Evolutionary conservation across 2,329 filamentous ascomycete genomes (phyloP).

Genomic region (Xylariaceae sp.): DNA sequence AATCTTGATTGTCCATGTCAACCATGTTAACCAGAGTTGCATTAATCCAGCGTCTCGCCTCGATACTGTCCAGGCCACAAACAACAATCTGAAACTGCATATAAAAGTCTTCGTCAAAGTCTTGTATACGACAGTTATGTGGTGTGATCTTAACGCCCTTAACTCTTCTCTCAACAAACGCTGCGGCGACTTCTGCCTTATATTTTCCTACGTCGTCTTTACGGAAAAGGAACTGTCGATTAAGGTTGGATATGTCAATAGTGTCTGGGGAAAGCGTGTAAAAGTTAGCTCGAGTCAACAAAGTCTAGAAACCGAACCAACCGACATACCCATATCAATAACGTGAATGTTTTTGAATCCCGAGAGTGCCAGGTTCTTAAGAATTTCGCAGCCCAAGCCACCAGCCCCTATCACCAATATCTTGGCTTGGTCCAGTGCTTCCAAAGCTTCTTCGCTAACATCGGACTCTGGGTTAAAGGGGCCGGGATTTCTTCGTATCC

Average conservation of each 20-base stretch:
- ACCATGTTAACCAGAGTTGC: slow-evolving; percentile 90
- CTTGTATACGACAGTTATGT: slow-evolving; percentile 93
- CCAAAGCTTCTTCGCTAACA: slow-evolving; percentile 57
- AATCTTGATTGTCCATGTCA: slow-evolving; percentile 80
- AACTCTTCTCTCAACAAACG: slow-evolving; percentile 88
- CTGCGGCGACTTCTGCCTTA: slow-evolving; percentile 91
- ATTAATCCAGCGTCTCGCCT: slow-evolving; percentile 98
- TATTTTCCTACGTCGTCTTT: slow-evolving; percentile 88
- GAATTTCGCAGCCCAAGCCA: slow-evolving; percentile 91
- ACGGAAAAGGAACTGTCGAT: slow-evolving; percentile 96
- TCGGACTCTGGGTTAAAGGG: slow-evolving; percentile 77
- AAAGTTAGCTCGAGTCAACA: slow-evolving; percentile 6
- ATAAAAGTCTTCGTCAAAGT: slow-evolving; percentile 95
- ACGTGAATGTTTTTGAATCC: slow-evolving; percentile 98
- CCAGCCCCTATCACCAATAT: slow-evolving; percentile 86
- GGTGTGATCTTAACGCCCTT: slow-evolving; percentile 91
- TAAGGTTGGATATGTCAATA: slow-evolving; percentile 97
- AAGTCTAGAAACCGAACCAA: not conserved
- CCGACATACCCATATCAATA: slow-evolving; percentile 90
- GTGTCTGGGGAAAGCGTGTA: slow-evolving; percentile 68
- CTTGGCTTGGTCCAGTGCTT: slow-evolving; percentile 71
- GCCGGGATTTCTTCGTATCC: slow-evolving; percentile 75
- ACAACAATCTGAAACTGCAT: slow-evolving; percentile 95
- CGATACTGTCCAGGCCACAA: slow-evolving; percentile 94
- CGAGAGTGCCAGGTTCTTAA: slow-evolving; percentile 94